A percentile compares a stretch with the other conserved stretches of the same genome.
phyloP scores from a whole-genome alignment of 129 eudicot species.

The Solidago caesia region DNA sequence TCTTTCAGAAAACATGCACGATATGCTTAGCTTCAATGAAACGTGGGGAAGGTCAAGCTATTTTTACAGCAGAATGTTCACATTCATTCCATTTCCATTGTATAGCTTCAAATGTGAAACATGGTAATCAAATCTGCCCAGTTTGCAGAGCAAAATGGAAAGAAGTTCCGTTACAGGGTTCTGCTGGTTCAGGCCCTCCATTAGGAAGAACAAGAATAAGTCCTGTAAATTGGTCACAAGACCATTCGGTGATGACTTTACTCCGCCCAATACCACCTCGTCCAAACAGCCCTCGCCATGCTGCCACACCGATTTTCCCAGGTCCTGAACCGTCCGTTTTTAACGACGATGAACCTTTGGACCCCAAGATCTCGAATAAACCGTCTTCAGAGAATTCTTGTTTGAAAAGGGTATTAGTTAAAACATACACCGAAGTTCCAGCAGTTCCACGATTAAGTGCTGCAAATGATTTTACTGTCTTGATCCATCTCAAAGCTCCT shows the following conservation, averaged over 20 bases:
- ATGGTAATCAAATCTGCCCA: slow-evolving; percentile 78
- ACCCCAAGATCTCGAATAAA: slow-evolving; percentile 37
- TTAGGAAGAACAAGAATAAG: slow-evolving; percentile 54
- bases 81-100: slow-evolving; percentile 93
- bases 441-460: slow-evolving; percentile 43
- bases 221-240: slow-evolving; percentile 53
- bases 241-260: slow-evolving; percentile 50
- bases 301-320: slow-evolving; percentile 39
- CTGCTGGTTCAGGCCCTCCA: slow-evolving; percentile 39
- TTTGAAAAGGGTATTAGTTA: slow-evolving; percentile 42
- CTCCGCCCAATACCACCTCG: slow-evolving; percentile 53
- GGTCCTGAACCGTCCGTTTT: slow-evolving; percentile 66
- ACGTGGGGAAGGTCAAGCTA: slow-evolving; percentile 85
- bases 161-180: slow-evolving; percentile 67
- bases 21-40: slow-evolving; percentile 80
- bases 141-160: slow-evolving; percentile 87
- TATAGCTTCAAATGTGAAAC: slow-evolving; percentile 74
- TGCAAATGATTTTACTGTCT: slow-evolving; percentile 49
- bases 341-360: slow-evolving; percentile 61
- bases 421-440: slow-evolving; percentile 66
- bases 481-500: slow-evolving; percentile 75
- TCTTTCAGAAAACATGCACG: slow-evolving; percentile 65
- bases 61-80: slow-evolving; percentile 94
- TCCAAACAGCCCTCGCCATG: slow-evolving; percentile 51
- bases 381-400: slow-evolving; percentile 23